Conservation (phyloP, 441 rosid genomes). For the Sinapis alba region DNA sequence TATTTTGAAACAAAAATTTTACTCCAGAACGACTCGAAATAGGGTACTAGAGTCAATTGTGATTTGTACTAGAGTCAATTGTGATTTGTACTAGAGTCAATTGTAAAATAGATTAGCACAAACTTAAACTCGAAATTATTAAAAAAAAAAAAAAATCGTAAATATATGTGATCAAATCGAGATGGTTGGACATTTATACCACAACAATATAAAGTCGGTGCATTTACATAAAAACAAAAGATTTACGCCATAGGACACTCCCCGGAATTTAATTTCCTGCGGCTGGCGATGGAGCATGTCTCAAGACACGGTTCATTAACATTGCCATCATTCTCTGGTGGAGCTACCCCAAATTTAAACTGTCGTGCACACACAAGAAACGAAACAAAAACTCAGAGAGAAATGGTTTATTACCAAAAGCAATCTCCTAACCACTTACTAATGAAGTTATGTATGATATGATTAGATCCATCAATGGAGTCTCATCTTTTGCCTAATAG, state of each 20-base stretch:
- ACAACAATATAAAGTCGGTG: slow-evolving; percentile 6
- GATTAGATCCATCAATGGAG: background rate
- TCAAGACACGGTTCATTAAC: slow-evolving; percentile 64
- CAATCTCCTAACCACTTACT: background rate
- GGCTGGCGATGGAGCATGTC: slow-evolving; percentile 62
- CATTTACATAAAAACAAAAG: slow-evolving; percentile 13
- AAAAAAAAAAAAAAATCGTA: too few species aligned
- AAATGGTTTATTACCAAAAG: background rate
- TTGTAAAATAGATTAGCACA: background rate
- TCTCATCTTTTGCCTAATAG: background rate
- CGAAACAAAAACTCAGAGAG: background rate
- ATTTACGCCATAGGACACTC: slow-evolving; percentile 70
- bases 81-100: background rate
- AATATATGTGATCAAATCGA: background rate
- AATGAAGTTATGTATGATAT: background rate
- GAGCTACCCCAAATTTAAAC: slow-evolving; percentile 85
- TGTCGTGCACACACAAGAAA: slow-evolving; percentile 34
- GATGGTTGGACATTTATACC: slow-evolving; percentile 10
- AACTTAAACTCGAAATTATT: background rate
- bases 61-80: too few species aligned
- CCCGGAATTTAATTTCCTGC: slow-evolving; percentile 40
- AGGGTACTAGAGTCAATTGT: too few species aligned
- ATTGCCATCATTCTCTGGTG: slow-evolving; percentile 59
- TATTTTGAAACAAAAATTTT: too few species aligned
- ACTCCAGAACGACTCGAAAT: too few species aligned